phyloP scores from a whole-genome alignment of 805 yeast genomes.

The Grigorovia yakushimaensis region DNA sequence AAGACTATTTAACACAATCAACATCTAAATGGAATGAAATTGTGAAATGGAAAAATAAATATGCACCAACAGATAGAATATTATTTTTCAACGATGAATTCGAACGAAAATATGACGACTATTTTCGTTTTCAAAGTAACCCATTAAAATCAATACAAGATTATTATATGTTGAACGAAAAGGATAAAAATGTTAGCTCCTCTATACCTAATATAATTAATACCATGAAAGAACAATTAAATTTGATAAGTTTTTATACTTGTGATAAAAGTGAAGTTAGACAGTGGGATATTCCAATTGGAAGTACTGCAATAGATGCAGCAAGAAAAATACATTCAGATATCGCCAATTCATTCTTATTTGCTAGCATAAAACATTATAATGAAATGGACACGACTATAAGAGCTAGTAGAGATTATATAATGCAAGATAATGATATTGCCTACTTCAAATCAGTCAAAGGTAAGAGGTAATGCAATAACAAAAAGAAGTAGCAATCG shows the following conservation, averaged over 20 bases:
- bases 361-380: constrained; percentile 46
- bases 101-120: constrained; percentile 31
- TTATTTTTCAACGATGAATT: constrained; percentile 57
- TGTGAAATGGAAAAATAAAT: constrained; percentile 55
- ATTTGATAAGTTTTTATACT: constrained; percentile 75
- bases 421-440: constrained; percentile 79
- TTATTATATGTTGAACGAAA: not conserved
- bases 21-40: constrained; percentile 43
- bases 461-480: constrained; percentile 43
- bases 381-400: constrained; percentile 18
- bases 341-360: constrained; percentile 67
- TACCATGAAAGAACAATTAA: constrained; percentile 57
- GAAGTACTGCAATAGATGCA: constrained; percentile 76
- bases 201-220: constrained; percentile 55
- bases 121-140: not conserved
- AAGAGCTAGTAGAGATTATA: constrained; percentile 55
- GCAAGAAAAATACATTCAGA: constrained; percentile 89
- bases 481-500: too few relatives aligned
- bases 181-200: constrained; percentile 31
- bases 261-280: constrained; percentile 79
- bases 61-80: constrained; percentile 50
- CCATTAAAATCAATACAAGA: not conserved
- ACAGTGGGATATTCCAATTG: constrained; percentile 79
- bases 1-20: constrained; percentile 41
- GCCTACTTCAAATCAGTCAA: constrained; percentile 63